These are phyloP conservation scores for Trapa bicornis DNA, from an alignment of 345 rosid genomes.

Conservation along the genomic window DNA sequence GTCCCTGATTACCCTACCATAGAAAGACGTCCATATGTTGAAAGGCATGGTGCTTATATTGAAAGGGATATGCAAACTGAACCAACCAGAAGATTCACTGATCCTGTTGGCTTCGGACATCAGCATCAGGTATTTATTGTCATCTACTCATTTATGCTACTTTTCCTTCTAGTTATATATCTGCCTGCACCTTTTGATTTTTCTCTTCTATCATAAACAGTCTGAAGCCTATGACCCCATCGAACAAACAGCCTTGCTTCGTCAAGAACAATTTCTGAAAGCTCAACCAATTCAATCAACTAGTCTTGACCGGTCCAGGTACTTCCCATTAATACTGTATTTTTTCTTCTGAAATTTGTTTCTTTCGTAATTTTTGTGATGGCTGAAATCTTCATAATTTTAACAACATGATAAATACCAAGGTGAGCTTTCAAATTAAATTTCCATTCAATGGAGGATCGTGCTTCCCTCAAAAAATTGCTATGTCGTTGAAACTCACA, in stretches of 20 bases:
- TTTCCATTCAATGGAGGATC: conserved; percentile 2
- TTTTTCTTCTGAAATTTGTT: neutral
- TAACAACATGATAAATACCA: neutral
- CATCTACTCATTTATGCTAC: neutral
- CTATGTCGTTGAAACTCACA: conserved; percentile 1
- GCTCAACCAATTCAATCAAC: conserved; percentile 58
- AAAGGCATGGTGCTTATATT: conserved; percentile 45
- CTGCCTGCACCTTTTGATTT: conserved; percentile 2
- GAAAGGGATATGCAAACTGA: conserved; percentile 53
- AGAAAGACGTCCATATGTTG: conserved; percentile 70
- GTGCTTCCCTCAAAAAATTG: neutral
- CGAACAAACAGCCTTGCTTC: conserved; percentile 66
- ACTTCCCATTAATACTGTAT: conserved; percentile 15
- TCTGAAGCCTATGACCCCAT: conserved; percentile 61
- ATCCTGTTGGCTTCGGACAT: conserved; percentile 56
- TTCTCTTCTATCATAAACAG: conserved; percentile 18
- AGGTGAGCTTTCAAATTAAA: neutral
- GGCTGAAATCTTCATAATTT: neutral
- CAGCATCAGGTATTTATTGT: conserved; percentile 55
- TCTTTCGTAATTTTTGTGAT: neutral
- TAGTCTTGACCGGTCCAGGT: conserved; percentile 75
- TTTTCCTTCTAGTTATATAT: neutral
- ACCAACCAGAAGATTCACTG: conserved; percentile 51
- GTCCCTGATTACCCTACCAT: conserved; percentile 51
- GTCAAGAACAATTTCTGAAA: conserved; percentile 75